phyloP scores from a whole-genome alignment of 805 yeast species.

The Candida sphagnicola region DNA sequence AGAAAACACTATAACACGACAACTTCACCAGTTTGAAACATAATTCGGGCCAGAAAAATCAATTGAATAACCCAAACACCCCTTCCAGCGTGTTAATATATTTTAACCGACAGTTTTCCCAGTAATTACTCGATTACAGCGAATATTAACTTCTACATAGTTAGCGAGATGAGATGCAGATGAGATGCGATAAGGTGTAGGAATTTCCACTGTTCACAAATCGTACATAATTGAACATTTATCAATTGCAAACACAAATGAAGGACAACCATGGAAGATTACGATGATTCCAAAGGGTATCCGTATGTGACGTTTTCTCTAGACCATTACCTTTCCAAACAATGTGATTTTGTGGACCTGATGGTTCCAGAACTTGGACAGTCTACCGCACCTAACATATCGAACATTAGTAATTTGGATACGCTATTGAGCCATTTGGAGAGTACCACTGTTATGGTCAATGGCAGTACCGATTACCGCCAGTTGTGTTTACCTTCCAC shows the following conservation, averaged over 20 bases:
- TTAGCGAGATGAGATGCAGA: too few species aligned
- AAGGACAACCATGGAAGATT: neutral
- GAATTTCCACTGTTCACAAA: too few species aligned
- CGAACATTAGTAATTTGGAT: slow-evolving; percentile 25
- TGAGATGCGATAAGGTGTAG: neutral
- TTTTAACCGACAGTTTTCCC: too few species aligned
- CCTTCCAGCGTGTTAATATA: too few species aligned
- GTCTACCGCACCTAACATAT: slow-evolving; percentile 15
- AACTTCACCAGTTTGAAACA: too few species aligned
- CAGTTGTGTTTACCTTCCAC: slow-evolving; percentile 18
- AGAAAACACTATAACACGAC: too few species aligned
- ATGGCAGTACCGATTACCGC: slow-evolving; percentile 2
- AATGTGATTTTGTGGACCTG: slow-evolving; percentile 6
- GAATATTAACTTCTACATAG: too few species aligned
- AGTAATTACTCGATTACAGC: too few species aligned
- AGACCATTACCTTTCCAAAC: slow-evolving; percentile 1
- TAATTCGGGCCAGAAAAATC: too few species aligned
- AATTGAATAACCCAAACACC: too few species aligned
- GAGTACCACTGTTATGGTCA: slow-evolving; percentile 7
- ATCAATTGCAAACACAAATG: neutral
- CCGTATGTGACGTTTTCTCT: slow-evolving; percentile 5
- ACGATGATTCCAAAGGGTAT: neutral
- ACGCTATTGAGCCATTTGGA: slow-evolving; percentile 25
- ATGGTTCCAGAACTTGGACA: slow-evolving; percentile 7
- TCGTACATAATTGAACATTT: neutral